These are phyloP conservation scores for Neckera pumila DNA, from an alignment of 225 moss, liverwort and hornwort genomes.

Conservation along the genomic window DNA sequence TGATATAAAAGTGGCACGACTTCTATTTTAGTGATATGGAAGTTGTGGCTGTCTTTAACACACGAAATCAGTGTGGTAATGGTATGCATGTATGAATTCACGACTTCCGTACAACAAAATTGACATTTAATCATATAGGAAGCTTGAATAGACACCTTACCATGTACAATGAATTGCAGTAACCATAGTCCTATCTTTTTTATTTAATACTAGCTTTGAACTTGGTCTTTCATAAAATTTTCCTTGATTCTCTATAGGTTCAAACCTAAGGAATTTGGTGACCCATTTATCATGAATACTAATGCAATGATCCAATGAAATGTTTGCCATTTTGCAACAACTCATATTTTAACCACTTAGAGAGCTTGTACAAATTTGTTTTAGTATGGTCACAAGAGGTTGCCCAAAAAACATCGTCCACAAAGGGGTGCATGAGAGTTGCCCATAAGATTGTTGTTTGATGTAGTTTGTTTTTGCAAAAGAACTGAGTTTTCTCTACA, in stretches of 20 bases:
- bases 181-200: rapidly evolving
- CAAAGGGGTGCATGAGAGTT: rapidly evolving
- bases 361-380: rapidly evolving
- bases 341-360: rapidly evolving
- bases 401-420: rapidly evolving
- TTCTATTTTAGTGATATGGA: no score
- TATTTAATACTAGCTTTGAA: neutral
- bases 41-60: no score
- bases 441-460: neutral
- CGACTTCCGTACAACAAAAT: no score
- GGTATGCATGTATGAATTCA: no score
- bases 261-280: neutral
- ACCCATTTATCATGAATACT: neutral
- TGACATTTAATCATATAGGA: no score
- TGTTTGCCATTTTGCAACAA: neutral
- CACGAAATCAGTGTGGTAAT: no score
- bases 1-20: no score
- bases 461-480: neutral
- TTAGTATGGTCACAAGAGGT: rapidly evolving
- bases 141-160: no score
- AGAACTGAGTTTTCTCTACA: neutral
- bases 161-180: neutral
- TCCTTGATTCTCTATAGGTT: neutral
- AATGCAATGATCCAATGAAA: neutral
- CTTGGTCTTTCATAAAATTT: neutral